phyloP scores from a whole-genome alignment of 345 rosid species.

The Pugionium dolabratum region DNA sequence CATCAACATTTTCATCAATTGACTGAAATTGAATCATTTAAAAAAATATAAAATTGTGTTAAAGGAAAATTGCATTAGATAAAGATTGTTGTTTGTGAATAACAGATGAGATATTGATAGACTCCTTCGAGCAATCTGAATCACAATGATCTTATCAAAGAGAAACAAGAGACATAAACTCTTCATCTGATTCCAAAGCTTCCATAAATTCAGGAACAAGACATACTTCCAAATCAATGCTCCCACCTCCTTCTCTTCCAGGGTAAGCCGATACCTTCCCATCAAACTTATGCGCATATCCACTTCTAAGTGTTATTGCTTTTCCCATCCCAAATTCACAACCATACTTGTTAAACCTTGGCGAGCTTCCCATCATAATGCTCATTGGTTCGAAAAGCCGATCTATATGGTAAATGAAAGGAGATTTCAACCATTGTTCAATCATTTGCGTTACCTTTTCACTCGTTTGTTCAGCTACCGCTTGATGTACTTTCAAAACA shows the following conservation, averaged over 20 bases:
- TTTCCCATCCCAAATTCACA: conserved; percentile 80
- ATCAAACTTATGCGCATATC: conserved; percentile 69
- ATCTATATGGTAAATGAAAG: conserved; percentile 45
- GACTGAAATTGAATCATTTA: too few relatives aligned
- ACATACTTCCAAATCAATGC: conserved; percentile 70
- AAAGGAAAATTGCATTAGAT: too few relatives aligned
- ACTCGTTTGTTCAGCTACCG: conserved; percentile 48
- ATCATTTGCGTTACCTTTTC: conserved; percentile 41
- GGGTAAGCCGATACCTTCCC: conserved; percentile 69
- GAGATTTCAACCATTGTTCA: conserved; percentile 54
- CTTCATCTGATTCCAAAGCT: conserved; percentile 58
- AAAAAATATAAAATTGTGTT: too few relatives aligned
- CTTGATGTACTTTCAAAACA: conserved; percentile 59
- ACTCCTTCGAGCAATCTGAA: too few relatives aligned
- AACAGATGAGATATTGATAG: too few relatives aligned
- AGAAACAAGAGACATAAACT: conserved; percentile 50
- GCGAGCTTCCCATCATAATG: conserved; percentile 81
- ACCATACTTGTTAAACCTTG: conserved; percentile 76
- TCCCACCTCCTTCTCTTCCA: conserved; percentile 65
- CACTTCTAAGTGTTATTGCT: conserved; percentile 67
- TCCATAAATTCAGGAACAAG: conserved; percentile 58
- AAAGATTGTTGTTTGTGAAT: too few relatives aligned
- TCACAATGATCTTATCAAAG: too few relatives aligned
- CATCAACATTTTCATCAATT: too few relatives aligned
- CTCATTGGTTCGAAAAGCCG: conserved; percentile 53